Evolutionary conservation across 306 rosid genomes (phyloP).

Genomic region (Cicer arietinum): DNA sequence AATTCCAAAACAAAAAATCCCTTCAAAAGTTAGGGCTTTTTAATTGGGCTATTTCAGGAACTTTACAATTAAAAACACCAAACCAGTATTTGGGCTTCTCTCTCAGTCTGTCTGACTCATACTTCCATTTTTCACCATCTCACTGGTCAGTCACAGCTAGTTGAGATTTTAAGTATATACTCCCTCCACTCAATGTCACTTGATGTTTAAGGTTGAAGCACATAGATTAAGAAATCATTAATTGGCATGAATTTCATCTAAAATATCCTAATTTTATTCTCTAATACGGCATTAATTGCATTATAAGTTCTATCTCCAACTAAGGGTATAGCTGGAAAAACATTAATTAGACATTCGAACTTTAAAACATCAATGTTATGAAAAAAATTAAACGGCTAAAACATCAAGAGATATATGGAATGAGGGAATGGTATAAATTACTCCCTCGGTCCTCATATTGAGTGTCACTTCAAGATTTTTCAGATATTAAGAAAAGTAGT

Average conservation of each 20-base stretch:
- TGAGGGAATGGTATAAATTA: no score
- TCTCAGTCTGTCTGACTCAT: neutral
- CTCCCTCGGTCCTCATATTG: no score
- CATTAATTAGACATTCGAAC: neutral
- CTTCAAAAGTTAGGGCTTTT: neutral
- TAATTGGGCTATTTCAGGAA: neutral
- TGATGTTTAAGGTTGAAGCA: neutral
- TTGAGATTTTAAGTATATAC: neutral
- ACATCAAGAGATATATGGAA: no score
- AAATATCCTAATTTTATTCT: neutral
- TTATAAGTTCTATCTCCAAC: neutral
- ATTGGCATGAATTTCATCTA: neutral
- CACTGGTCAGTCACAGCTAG: no score
- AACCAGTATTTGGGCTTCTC: neutral
- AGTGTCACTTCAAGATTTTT: no score
- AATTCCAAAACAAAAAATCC: neutral
- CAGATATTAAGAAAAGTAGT: no score
- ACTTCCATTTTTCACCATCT: neutral
- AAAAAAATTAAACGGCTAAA: neutral
- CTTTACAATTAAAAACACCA: neutral
- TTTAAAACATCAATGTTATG: neutral
- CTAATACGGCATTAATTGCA: neutral
- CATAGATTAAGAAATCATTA: neutral
- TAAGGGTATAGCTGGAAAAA: neutral
- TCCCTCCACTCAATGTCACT: neutral